Conservation (phyloP, 2,329 filamentous ascomycete genomes). For the Penicillium aurantiogriseum region DNA sequence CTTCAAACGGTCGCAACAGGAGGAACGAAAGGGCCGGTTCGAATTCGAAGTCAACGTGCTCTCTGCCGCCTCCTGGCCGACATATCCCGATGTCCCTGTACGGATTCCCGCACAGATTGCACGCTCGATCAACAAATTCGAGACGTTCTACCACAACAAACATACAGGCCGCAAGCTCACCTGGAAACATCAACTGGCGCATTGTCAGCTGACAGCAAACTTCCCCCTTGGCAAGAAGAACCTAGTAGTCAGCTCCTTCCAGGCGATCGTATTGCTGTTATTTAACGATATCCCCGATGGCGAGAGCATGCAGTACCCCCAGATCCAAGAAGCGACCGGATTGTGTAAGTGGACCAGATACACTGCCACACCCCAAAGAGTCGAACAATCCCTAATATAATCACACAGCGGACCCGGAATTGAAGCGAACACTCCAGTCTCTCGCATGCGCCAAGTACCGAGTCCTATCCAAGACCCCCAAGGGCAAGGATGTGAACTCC, state of each 20-base stretch:
- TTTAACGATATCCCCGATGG: conserved; percentile 72
- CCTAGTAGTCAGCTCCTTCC: conserved; percentile 84
- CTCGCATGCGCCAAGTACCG: conserved; percentile 87
- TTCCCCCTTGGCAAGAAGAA: conserved; percentile 84
- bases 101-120: conserved; percentile 74
- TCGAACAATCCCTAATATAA: conserved; percentile 25
- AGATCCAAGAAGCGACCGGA: conserved; percentile 72
- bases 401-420: conserved; percentile 63
- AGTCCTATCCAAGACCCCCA: conserved; percentile 81
- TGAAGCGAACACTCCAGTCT: conserved; percentile 89
- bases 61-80: conserved; percentile 90
- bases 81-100: conserved; percentile 75
- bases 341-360: conserved; percentile 54
- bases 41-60: conserved; percentile 71
- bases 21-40: conserved; percentile 61
- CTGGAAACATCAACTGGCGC: conserved; percentile 92
- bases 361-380: background rate
- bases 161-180: conserved; percentile 81
- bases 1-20: conserved; percentile 67
- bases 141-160: conserved; percentile 81
- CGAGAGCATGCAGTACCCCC: conserved; percentile 68
- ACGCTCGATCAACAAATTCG: conserved; percentile 75
- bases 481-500: conserved; percentile 72
- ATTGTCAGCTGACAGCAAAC: conserved; percentile 77
- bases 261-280: conserved; percentile 83